Conservation (phyloP, 495 filamentous ascomycete genomes). For the Cetradonia linearis region DNA sequence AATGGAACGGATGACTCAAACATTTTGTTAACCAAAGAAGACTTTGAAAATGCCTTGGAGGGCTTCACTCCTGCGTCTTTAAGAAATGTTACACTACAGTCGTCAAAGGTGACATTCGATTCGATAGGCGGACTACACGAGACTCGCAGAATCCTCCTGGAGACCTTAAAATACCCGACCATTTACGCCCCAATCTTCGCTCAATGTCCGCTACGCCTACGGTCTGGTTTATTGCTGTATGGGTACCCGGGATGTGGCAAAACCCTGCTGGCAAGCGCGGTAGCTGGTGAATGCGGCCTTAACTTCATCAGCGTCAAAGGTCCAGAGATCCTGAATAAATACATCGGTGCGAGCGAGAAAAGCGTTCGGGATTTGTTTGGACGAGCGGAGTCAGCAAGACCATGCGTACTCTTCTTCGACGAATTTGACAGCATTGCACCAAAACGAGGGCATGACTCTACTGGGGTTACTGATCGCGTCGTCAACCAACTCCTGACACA, state of each 20-base stretch:
- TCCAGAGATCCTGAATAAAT: conserved; percentile 96
- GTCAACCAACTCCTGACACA: conserved; percentile 97
- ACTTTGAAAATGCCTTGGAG: conserved; percentile 74
- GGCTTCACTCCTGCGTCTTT: conserved; percentile 92
- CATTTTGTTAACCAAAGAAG: conserved; percentile 54
- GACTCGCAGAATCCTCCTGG: conserved; percentile 76
- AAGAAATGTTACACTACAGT: conserved; percentile 85
- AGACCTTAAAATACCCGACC: conserved; percentile 93
- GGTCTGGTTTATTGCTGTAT: conserved; percentile 85
- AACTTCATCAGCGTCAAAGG: conserved; percentile 99
- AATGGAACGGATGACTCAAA: conserved; percentile 29
- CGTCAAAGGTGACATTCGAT: conserved; percentile 75
- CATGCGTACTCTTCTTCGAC: conserved; percentile 94
- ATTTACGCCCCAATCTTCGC: conserved; percentile 98
- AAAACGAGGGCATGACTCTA: conserved; percentile 92
- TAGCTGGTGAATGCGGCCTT: conserved; percentile 89
- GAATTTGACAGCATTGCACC: conserved; percentile 97
- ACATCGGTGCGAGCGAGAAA: conserved; percentile 94
- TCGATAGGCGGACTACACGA: conserved; percentile 82
- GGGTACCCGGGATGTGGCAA: conserved; percentile 96
- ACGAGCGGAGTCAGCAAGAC: conserved; percentile 75
- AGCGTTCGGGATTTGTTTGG: conserved; percentile 90
- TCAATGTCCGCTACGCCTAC: conserved; percentile 81
- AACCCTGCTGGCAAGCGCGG: conserved; percentile 83
- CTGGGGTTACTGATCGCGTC: conserved; percentile 94